Evolutionary conservation across 805 yeast genomes (phyloP), one percentile per base, ranked within the genome.

Genomic region (Helenozyma baotianmanensis): DNA sequence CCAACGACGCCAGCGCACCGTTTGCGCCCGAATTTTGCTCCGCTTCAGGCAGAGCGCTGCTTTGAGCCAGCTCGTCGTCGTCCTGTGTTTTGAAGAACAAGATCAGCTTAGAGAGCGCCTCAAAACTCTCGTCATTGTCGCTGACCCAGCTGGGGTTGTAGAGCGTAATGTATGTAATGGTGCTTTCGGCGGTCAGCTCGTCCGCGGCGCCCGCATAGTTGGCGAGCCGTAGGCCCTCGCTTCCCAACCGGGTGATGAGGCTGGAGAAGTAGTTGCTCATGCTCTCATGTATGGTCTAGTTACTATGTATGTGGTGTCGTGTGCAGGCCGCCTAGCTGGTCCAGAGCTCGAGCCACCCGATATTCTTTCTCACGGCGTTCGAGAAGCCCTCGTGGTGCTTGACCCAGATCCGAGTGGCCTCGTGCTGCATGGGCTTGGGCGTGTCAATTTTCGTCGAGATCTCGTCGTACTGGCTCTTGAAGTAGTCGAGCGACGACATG

Each of bases 331-430:
- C 5, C 8, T 6, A 17, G 19, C 5, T 8, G 19, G 25, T 23
- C 80, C 85, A 84, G 15, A 88, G 56, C 34, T 74, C 80, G 6
- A 62, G 54, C 96, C 96, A 89, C 14, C 80, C 74, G 15, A 88
- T 76, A 33, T 80, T 83, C 49, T 85, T 86, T 21, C 94, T 62
- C 2, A 88, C 97, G 0, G 97, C 97, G 55, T 86, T 82, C 4
- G 95, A 83, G 50, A 82, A 88, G 1, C 97, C 97, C 58, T 88
- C 96, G 42, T 82, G 83, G 52, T 80, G 87, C 51, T 82, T 86
- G n/a, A 88, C 84, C 96, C 96, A 88, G 21, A 65, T 65, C 31
- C 70, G 48, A 11, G 52, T 42, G 4, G 45, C 47, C 23, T 40
- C 43, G 17, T 35, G 30, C 18, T 38, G 37, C 21, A 31, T 27